These are phyloP conservation scores for Thermothielavioides terrestris DNA, from an alignment of 495 filamentous ascomycete species.

Conservation along the genomic window DNA sequence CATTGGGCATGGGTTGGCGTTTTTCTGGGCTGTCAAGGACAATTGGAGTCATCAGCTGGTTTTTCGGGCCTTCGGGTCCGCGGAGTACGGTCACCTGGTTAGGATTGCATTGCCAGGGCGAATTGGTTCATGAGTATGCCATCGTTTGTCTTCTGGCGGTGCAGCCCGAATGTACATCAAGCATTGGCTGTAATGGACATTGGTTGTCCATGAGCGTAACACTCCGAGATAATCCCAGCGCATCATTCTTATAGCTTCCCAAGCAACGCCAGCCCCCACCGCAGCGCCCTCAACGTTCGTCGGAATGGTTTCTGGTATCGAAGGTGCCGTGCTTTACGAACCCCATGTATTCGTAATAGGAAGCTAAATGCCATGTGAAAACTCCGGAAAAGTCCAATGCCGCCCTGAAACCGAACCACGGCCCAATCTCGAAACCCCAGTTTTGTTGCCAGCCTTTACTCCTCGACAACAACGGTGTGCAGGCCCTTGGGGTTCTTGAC, in stretches of 20 bases:
- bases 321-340: constrained; percentile 30
- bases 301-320: constrained; percentile 24
- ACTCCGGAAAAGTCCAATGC: constrained; percentile 44
- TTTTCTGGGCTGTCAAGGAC: constrained; percentile 22
- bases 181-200: constrained; percentile 24
- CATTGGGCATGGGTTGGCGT: constrained; percentile 1
- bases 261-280: neutral
- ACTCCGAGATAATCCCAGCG: constrained; percentile 18
- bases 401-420: constrained; percentile 35
- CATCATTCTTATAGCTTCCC: constrained; percentile 10
- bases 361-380: constrained; percentile 46
- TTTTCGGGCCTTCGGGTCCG: constrained; percentile 13
- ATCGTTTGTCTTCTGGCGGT: constrained; percentile 21
- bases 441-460: constrained; percentile 35
- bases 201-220: constrained; percentile 26
- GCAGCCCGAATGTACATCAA: constrained; percentile 24
- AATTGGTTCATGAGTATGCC: constrained; percentile 28
- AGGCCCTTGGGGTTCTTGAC: constrained; percentile 98
- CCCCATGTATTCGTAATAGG: constrained; percentile 42
- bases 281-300: constrained; percentile 12
- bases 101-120: constrained; percentile 27
- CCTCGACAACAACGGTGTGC: constrained; percentile 68
- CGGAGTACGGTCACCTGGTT: constrained; percentile 19
- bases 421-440: constrained; percentile 25
- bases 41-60: constrained; percentile 31